Evolutionary conservation across 257 asterid genomes (phyloP).

Genomic region (Leptodermis oblonga): DNA sequence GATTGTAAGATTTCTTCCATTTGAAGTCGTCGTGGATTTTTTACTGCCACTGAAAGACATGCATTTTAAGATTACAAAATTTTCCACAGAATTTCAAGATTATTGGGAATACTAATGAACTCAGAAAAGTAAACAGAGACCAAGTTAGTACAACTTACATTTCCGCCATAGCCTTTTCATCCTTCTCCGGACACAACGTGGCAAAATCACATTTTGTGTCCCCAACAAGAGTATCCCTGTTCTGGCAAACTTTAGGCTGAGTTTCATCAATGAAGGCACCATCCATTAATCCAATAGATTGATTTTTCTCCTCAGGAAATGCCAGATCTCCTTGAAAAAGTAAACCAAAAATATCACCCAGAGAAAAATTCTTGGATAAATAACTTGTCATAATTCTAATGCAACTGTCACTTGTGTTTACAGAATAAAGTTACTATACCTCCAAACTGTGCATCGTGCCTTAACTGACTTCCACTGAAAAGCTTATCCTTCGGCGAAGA

Average conservation of each 20-base stretch:
- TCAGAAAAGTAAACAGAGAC: background rate
- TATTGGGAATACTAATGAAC: slow-evolving; percentile 6
- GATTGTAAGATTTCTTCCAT: slow-evolving; percentile 25
- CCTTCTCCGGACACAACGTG: slow-evolving; percentile 15
- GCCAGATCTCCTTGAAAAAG: slow-evolving; percentile 15
- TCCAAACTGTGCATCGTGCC: background rate
- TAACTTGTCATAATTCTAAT: background rate
- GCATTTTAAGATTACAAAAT: background rate
- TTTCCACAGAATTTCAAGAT: slow-evolving; percentile 1
- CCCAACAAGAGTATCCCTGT: slow-evolving; percentile 24
- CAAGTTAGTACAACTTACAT: slow-evolving; percentile 37
- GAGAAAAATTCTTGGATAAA: background rate
- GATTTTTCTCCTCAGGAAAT: slow-evolving; percentile 7
- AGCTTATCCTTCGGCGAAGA: slow-evolving; percentile 18
- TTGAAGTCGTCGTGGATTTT: slow-evolving; percentile 27
- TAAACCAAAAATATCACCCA: slow-evolving; percentile 13
- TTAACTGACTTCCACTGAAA: slow-evolving; percentile 2
- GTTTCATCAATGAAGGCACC: slow-evolving; percentile 17
- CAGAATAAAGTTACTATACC: slow-evolving; percentile 7
- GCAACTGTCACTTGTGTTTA: background rate
- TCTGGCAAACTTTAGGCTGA: slow-evolving; percentile 24
- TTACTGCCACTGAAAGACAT: slow-evolving; percentile 35
- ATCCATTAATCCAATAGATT: background rate
- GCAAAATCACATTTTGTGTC: slow-evolving; percentile 25
- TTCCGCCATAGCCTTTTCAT: slow-evolving; percentile 27